Percentiles rank a stretch among this genome's conserved stretches.
phyloP scores from a whole-genome alignment of 495 filamentous ascomycete species.

The Cairneyella variabilis region DNA sequence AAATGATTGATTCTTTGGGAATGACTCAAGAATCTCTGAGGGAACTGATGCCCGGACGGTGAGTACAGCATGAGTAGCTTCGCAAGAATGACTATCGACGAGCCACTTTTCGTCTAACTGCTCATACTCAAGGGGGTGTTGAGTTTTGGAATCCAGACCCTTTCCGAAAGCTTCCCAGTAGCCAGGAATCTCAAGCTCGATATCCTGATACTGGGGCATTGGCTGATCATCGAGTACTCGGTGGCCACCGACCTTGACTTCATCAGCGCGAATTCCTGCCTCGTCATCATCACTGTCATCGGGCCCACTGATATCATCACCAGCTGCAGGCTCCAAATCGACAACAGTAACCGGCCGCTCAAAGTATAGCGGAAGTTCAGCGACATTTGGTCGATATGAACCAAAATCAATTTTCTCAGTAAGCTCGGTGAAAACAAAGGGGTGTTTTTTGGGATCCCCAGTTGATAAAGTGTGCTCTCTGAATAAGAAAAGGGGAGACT shows the following conservation, averaged over 20 bases:
- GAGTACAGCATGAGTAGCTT: no score
- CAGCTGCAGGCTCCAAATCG: not conserved
- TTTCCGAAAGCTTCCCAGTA: no score
- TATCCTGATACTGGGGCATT: no score
- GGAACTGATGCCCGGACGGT: no score
- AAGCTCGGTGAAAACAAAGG: constrained; percentile 60
- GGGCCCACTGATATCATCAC: not conserved
- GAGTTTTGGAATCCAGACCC: no score
- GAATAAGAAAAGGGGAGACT: constrained; percentile 54
- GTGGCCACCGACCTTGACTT: not conserved
- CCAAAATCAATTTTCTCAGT: constrained; percentile 44
- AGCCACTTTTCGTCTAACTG: no score
- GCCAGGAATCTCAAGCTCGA: no score
- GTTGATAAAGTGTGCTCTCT: constrained; percentile 51
- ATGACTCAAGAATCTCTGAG: no score
- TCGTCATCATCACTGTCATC: not conserved
- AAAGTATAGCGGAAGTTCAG: not conserved
- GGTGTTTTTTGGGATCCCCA: constrained; percentile 45
- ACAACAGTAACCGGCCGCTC: constrained; percentile 1
- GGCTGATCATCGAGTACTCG: not conserved
- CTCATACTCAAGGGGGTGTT: no score
- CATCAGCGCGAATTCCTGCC: not conserved
- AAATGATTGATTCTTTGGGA: no score
- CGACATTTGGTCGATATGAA: not conserved
- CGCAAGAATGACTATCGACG: no score